A percentile compares a stretch with the other conserved stretches of the same genome.
Conservation (phyloP, 2,329 filamentous ascomycete species). For the Talaromyces amestolkiae region DNA sequence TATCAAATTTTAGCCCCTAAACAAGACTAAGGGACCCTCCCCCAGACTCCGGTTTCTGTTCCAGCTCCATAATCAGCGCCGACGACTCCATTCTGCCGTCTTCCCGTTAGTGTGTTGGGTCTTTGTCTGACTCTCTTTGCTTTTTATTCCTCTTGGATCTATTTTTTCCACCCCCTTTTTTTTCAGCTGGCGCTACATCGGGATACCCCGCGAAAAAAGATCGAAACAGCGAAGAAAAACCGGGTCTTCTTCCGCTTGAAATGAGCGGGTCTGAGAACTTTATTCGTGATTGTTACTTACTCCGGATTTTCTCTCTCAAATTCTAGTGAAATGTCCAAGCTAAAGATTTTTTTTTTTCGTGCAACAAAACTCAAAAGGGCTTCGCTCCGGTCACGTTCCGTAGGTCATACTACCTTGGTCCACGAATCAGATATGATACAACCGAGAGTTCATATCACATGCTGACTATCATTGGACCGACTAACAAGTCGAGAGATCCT, state of each 20-base stretch:
- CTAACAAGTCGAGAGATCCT: neutral
- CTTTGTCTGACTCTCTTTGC: slow-evolving; percentile 2
- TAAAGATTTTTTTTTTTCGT: neutral
- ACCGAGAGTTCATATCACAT: neutral
- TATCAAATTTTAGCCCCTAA: neutral
- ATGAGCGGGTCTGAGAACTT: slow-evolving; percentile 8
- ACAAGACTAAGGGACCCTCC: slow-evolving; percentile 10
- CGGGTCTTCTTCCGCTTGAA: slow-evolving; percentile 7
- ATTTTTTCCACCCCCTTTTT: neutral
- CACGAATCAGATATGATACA: neutral
- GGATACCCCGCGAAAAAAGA: slow-evolving; percentile 17
- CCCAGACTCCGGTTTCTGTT: slow-evolving; percentile 14
- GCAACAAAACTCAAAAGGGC: neutral
- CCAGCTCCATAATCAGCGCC: slow-evolving; percentile 12
- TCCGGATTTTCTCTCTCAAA: neutral
- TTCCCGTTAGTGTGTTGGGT: slow-evolving; percentile 4
- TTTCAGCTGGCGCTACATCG: slow-evolving; percentile 5
- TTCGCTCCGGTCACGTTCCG: neutral
- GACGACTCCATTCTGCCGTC: slow-evolving; percentile 7
- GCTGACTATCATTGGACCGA: neutral
- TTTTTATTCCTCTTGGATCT: neutral
- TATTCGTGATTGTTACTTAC: neutral
- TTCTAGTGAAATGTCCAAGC: too few relatives aligned
- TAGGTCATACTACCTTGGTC: neutral
- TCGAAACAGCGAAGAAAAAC: slow-evolving; percentile 16